Evolutionary conservation across 2,329 filamentous ascomycete genomes (phyloP), one percentile per base, ranked within the genome.

Genomic region (Xylariales sp.): DNA sequence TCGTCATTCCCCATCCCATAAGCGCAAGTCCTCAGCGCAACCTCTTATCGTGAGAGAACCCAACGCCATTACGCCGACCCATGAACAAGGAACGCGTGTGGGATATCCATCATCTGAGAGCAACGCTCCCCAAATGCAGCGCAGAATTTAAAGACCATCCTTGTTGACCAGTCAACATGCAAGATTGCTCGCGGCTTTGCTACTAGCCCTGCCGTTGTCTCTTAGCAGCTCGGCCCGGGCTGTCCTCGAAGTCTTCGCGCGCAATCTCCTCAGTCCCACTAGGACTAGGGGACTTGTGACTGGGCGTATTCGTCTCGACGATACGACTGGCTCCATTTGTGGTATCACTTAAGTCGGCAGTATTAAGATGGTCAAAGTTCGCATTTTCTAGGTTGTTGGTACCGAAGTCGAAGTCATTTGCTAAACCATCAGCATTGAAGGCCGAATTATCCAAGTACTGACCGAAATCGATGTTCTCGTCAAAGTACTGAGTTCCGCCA

Each of bases 231-330:
- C 57, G 59, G 18, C 43, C 51, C 3, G 58, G 57, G 34, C 54
- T 60, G 11, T 58, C 58, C 24, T 54, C 59, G 14, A 71, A 38
- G 16, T 74, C 72, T 7, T 69, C 61, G 9, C 70, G 62, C 12
- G 54, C 51, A 15, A 76, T 72, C 54, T 77, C 74, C 49, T 78
- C 74, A 1, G 72, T 76, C 3, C 61, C 66, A 1, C 65, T 65
- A 9, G 70, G 63, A 45, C 71, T 76, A 3, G 69, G 65, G 8
- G 66, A 67, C 43, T 69, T 58, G 16, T 62, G 57, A 28, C 51
- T 59, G 3, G 58, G 54, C 9, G 57, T 58, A n/a, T 55, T 55
- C 12, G 55, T 54, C 45, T 58, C 56, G 3, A 59, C 42, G 15
- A 58, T 40, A 33, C 51, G 44, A 11, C 50, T 34, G 10, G 31